Evolutionary conservation across 108 stramenopile species (phyloP).

Genomic region (Conticribra guillardii): DNA sequence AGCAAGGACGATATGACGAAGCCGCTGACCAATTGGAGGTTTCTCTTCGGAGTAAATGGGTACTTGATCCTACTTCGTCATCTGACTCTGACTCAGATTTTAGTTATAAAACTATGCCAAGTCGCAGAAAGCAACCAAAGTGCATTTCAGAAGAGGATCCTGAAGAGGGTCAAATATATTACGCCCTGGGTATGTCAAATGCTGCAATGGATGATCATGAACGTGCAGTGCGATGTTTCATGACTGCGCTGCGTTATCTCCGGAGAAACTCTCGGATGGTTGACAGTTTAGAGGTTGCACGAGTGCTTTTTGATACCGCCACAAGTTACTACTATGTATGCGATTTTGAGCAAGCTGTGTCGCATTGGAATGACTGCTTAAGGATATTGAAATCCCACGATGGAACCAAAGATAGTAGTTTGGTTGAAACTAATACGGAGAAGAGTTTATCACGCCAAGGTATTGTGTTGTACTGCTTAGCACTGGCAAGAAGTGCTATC

Average conservation of each 20-base stretch:
- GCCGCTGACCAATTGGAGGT: conserved; percentile 40
- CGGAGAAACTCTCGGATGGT: conserved; percentile 34
- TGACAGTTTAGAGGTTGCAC: conserved; percentile 42
- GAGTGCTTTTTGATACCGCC: conserved; percentile 49
- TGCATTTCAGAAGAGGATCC: conserved; percentile 36
- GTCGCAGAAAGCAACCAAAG: conserved; percentile 16
- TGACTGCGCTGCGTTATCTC: conserved; percentile 49
- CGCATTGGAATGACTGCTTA: conserved; percentile 40
- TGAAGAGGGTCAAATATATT: conserved; percentile 46
- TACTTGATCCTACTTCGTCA: conserved; percentile 43
- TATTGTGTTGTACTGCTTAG: conserved; percentile 36
- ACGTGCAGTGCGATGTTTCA: conserved; percentile 47
- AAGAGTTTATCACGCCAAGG: conserved; percentile 24
- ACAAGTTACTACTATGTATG: conserved; percentile 52
- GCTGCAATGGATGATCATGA: conserved; percentile 52
- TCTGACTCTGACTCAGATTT: conserved; percentile 48
- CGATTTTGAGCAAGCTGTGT: conserved; percentile 47
- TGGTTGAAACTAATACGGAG: not conserved
- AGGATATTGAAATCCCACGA: conserved; percentile 33
- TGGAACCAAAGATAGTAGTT: not conserved
- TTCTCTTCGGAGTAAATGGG: conserved; percentile 41
- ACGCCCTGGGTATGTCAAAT: conserved; percentile 44
- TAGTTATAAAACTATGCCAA: conserved; percentile 20
- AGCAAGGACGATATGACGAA: conserved; percentile 31
- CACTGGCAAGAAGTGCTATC: conserved; percentile 14